phyloP scores from a whole-genome alignment of 2,329 filamentous ascomycete genomes.

The Berkeleyomyces rouxiae region DNA sequence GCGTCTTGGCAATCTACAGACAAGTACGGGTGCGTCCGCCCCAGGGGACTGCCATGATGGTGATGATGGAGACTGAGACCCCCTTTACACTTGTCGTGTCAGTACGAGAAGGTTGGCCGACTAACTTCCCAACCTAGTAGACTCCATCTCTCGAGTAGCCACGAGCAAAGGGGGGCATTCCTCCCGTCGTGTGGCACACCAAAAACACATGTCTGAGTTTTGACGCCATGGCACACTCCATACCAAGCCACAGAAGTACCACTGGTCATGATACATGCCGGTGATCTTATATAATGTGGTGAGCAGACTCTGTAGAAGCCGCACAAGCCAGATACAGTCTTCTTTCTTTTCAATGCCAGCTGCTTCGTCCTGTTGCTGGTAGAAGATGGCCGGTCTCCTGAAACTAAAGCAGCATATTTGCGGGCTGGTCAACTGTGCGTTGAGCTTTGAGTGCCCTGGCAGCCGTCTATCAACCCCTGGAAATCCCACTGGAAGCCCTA shows the following conservation, averaged over 20 bases:
- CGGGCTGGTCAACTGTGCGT: background rate
- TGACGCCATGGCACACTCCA: background rate
- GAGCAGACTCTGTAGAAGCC: background rate
- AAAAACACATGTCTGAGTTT: background rate
- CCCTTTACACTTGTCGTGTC: background rate
- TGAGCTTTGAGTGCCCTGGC: background rate
- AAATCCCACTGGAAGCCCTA: conserved; percentile 8
- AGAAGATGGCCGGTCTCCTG: background rate
- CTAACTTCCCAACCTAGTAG: background rate
- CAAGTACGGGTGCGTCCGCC: background rate
- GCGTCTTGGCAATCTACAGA: background rate
- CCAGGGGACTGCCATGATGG: background rate
- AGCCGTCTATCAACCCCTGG: conserved; percentile 4
- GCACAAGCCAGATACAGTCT: background rate
- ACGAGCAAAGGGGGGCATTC: background rate
- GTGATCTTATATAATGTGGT: background rate
- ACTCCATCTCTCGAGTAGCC: background rate
- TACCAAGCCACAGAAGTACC: background rate
- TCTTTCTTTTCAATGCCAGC: background rate
- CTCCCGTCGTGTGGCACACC: background rate
- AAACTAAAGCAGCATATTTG: background rate
- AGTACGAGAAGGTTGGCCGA: background rate
- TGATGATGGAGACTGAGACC: background rate
- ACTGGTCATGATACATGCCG: background rate
- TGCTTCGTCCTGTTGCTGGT: background rate